Base-by-base conservation (phyloP, 306 rosid genomes). In the Spatholobus suberectus region DNA sequence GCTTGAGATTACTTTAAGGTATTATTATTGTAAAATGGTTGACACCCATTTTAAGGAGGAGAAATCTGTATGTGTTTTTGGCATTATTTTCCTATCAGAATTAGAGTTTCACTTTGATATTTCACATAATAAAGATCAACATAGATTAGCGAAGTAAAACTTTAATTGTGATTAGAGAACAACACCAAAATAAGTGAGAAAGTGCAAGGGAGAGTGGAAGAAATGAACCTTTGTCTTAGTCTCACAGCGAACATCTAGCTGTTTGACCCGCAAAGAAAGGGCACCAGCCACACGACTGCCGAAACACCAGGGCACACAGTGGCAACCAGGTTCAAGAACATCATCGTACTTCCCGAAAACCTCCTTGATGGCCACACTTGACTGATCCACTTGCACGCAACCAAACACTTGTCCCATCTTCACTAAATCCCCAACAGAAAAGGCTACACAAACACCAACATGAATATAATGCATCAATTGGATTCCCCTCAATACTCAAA, bases 321-420 rank as follows among this genome's bases (percentile, higher is more conserved):
- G 92, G 82, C 95, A 94, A 71, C 98, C 98, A 32, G 97, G 98
- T 46, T 94, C 89, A 78, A 94, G 90, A 67, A 94, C 95, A 29
- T 84, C 88, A 46, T 92, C 92, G 72, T 47, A 94, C 84, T 81
- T 94, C 2, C 97, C 98, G 41, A 94, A 94, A 68, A 23, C 70
- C 71, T 94, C 97, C 85, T 73, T 92, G 73, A 94, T 78, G 59
- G 91, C 98, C 38, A 94, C 91, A 1, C 58, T 86, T 26, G 98
- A 88, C 76, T 94, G 94, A 32, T 81, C 91, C 52, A 94, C 98
- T 92, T 89, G 91, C 6, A 88, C 73, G 57, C 89, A 90, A 77
- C 98, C 88, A 2, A 80, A 23, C 47, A 41, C 82, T 49, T 57
- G 78, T 6, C 88, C 88, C 88, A 85, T 83, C 59, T 49, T 69